phyloP scores from a whole-genome alignment of 768 basidiomycete genomes.

The Chiua virens region DNA sequence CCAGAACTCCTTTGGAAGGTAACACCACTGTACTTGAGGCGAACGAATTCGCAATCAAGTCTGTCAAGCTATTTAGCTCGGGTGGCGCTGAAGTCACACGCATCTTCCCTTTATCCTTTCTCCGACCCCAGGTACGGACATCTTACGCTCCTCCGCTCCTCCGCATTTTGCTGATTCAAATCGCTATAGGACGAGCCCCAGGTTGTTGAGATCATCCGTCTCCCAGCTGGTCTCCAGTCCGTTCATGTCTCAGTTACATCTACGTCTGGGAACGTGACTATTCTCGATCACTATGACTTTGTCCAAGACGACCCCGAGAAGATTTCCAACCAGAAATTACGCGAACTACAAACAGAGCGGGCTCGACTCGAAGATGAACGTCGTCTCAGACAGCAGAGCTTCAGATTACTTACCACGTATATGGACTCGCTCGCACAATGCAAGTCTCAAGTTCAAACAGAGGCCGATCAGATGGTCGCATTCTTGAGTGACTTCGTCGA shows the following conservation, averaged over 20 bases:
- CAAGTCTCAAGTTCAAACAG: slow-evolving; percentile 4
- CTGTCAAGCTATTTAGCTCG: slow-evolving; percentile 17
- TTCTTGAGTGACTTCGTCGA: slow-evolving; percentile 26
- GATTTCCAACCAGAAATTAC: neutral
- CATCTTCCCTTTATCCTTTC: slow-evolving; percentile 16
- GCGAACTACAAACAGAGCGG: slow-evolving; percentile 10
- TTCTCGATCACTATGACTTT: neutral
- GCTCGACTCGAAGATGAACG: slow-evolving; percentile 17
- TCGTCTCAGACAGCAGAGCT: slow-evolving; percentile 18
- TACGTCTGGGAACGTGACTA: too few relatives aligned
- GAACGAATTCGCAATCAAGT: slow-evolving; percentile 14
- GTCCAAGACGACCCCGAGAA: neutral
- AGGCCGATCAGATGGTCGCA: slow-evolving; percentile 17
- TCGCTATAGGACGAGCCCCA: slow-evolving; percentile 8
- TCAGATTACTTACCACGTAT: slow-evolving; percentile 25
- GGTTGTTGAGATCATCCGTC: too few relatives aligned
- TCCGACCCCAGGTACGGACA: slow-evolving; percentile 3
- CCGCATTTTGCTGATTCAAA: neutral
- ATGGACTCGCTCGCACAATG: slow-evolving; percentile 28
- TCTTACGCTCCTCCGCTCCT: too few relatives aligned
- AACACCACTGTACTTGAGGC: neutral
- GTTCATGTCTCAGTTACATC: too few relatives aligned
- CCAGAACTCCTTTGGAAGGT: neutral
- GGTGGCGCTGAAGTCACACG: too few relatives aligned
- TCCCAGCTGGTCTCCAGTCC: too few relatives aligned